Conservation (phyloP, 495 filamentous ascomycete genomes). For the Penicillium simplicissimum region DNA sequence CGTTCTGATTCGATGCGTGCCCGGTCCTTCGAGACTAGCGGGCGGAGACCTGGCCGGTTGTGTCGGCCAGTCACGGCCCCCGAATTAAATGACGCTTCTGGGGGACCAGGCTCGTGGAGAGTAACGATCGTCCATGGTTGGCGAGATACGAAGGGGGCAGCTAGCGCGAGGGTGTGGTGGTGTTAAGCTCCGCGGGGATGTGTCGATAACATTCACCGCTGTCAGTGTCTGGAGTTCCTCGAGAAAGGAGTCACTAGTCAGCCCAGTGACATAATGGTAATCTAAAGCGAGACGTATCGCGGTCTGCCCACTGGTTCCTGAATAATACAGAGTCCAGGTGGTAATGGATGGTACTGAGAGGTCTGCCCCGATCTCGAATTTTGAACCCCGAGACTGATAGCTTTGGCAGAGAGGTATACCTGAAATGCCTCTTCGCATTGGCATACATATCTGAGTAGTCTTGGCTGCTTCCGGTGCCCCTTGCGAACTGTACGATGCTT, state of each 20-base stretch:
- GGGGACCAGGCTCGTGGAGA: conserved; percentile 9
- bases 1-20: conserved; percentile 25
- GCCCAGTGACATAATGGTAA: conserved; percentile 25
- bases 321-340: not conserved
- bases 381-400: not conserved
- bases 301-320: not conserved
- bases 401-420: not conserved
- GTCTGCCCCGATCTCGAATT: not conserved
- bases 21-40: conserved; percentile 14
- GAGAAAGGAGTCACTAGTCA: not conserved
- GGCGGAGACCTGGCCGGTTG: conserved; percentile 15
- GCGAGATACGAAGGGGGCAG: conserved; percentile 27
- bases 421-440: conserved; percentile 16
- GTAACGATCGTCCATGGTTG: conserved; percentile 25
- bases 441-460: conserved; percentile 16
- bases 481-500: conserved; percentile 16
- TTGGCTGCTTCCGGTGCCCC: conserved; percentile 27
- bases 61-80: conserved; percentile 17
- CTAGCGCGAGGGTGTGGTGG: conserved; percentile 21
- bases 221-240: not conserved
- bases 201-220: conserved; percentile 14
- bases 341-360: not conserved
- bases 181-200: conserved; percentile 13
- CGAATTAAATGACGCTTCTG: conserved; percentile 37
- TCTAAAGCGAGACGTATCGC: not conserved